A percentile compares a stretch with the other conserved stretches of the same genome.
Evolutionary conservation across 179 eudicot genomes (phyloP).

Genomic region (Nepenthes alata): DNA sequence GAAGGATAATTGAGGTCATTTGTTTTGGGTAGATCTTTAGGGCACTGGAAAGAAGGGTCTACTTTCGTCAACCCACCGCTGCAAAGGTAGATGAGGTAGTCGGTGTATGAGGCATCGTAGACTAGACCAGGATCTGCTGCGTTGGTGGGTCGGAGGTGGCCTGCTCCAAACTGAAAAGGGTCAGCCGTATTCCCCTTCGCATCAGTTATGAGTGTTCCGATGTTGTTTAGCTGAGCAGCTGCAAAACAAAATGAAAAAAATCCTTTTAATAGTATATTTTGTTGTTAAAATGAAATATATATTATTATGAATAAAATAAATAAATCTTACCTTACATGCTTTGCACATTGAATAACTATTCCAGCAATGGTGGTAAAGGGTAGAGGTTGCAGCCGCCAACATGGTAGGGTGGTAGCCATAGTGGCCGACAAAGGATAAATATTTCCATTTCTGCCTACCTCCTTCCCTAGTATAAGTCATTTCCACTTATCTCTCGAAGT

Average conservation of each 20-base stretch:
- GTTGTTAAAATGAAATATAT: too few relatives aligned
- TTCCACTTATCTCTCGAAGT: too few relatives aligned
- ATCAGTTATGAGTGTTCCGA: constrained; percentile 41
- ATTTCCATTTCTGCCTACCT: too few relatives aligned
- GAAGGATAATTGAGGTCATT: constrained; percentile 31
- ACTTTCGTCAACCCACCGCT: constrained; percentile 14
- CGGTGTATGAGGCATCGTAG: constrained; percentile 40
- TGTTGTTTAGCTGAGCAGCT: constrained; percentile 55
- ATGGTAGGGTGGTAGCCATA: too few relatives aligned
- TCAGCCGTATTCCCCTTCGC: constrained; percentile 39
- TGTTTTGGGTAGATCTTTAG: constrained; percentile 16
- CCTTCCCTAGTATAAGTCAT: too few relatives aligned
- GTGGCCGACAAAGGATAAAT: too few relatives aligned
- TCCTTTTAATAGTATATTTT: too few relatives aligned
- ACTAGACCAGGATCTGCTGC: constrained; percentile 91
- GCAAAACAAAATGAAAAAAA: constrained; percentile 8
- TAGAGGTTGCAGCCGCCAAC: too few relatives aligned
- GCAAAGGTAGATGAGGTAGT: constrained; percentile 33
- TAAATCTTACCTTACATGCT: too few relatives aligned
- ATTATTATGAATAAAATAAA: too few relatives aligned
- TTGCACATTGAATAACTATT: too few relatives aligned
- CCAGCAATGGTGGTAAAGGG: too few relatives aligned
- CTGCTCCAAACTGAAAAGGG: constrained; percentile 73
- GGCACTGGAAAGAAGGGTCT: constrained; percentile 27
- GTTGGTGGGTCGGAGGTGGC: constrained; percentile 64